phyloP scores from a whole-genome alignment of 352 stramenopile species.

The Phytophthora pistaciae region DNA sequence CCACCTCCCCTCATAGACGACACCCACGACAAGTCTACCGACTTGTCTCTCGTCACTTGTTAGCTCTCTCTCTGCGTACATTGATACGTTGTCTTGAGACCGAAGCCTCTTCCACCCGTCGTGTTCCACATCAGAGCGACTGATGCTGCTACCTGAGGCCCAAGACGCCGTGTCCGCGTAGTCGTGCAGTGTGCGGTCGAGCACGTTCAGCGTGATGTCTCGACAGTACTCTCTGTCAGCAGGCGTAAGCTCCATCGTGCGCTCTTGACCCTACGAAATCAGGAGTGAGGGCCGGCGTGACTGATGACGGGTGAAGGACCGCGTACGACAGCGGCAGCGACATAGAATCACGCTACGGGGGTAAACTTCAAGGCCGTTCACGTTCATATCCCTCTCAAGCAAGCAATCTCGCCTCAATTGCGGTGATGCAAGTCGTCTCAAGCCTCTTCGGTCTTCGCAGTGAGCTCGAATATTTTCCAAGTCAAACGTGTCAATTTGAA shows the following conservation, averaged over 20 bases:
- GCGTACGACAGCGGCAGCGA: slow-evolving; percentile 1
- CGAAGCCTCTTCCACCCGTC: slow-evolving; percentile 21
- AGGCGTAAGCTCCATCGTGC: slow-evolving; percentile 15
- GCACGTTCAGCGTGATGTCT: slow-evolving; percentile 17
- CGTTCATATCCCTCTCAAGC: neutral
- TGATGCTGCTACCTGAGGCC: slow-evolving; percentile 9
- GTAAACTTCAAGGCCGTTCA: slow-evolving; percentile 10
- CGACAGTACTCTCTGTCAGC: slow-evolving; percentile 24
- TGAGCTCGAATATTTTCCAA: neutral
- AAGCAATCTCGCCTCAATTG: neutral
- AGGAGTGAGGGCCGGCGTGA: slow-evolving; percentile 5
- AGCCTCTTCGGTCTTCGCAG: neutral
- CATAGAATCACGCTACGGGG: neutral
- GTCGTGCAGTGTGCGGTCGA: slow-evolving; percentile 26
- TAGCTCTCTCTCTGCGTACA: too few species aligned
- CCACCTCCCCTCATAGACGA: slow-evolving; percentile 1
- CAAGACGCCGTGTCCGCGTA: slow-evolving; percentile 29
- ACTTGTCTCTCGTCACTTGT: too few species aligned
- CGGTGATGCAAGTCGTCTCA: neutral
- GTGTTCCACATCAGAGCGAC: slow-evolving; percentile 7
- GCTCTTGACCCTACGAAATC: neutral
- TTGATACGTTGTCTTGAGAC: slow-evolving; percentile 19
- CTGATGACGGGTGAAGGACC: slow-evolving; percentile 7
- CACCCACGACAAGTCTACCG: slow-evolving; percentile 14
- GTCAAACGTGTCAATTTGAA: neutral